Evolutionary conservation across 768 basidiomycete species (phyloP).

Genomic region (Mycena olivaceomarginata): DNA sequence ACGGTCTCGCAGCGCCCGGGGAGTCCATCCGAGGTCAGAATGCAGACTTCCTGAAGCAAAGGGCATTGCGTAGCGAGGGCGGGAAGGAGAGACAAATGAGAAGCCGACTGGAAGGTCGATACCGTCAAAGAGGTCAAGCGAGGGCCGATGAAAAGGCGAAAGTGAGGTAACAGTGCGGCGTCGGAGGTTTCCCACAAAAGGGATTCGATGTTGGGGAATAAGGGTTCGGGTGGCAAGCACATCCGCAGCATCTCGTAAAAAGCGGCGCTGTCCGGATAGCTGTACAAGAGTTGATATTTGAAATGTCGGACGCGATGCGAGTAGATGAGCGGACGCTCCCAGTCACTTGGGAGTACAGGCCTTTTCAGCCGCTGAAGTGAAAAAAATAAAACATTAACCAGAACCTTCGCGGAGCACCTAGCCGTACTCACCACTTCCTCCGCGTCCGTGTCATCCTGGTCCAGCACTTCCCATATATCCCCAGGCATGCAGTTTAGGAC

Average conservation of each 20-base stretch:
- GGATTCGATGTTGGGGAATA: constrained; percentile 25
- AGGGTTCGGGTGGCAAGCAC: constrained; percentile 5
- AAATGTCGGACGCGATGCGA: constrained; percentile 19
- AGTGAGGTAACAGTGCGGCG: constrained; percentile 4
- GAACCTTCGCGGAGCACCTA: not conserved
- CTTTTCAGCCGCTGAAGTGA: constrained; percentile 9
- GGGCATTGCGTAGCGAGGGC: constrained; percentile 25
- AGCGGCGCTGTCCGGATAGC: not conserved
- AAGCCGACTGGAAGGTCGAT: not conserved
- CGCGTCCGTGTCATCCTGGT: constrained; percentile 3
- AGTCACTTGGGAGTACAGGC: constrained; percentile 23
- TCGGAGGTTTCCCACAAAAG: constrained; percentile 16
- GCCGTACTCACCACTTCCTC: constrained; percentile 28
- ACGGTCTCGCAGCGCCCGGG: not conserved
- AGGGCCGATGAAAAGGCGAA: constrained; percentile 23
- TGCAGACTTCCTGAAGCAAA: constrained; percentile 2
- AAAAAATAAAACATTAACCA: not conserved
- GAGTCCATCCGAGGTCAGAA: constrained; percentile 1
- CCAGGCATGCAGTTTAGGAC: constrained; percentile 27
- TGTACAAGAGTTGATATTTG: constrained; percentile 8
- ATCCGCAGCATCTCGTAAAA: constrained; percentile 22
- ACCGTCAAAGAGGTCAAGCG: constrained; percentile 14
- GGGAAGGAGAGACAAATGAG: constrained; percentile 30
- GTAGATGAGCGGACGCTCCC: constrained; percentile 26
- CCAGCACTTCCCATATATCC: constrained; percentile 22